A percentile compares a stretch with the other conserved stretches of the same genome.
These are phyloP conservation scores for Stevia rebaudiana DNA, from an alignment of 140 eudicot genomes.

Conservation along the genomic window DNA sequence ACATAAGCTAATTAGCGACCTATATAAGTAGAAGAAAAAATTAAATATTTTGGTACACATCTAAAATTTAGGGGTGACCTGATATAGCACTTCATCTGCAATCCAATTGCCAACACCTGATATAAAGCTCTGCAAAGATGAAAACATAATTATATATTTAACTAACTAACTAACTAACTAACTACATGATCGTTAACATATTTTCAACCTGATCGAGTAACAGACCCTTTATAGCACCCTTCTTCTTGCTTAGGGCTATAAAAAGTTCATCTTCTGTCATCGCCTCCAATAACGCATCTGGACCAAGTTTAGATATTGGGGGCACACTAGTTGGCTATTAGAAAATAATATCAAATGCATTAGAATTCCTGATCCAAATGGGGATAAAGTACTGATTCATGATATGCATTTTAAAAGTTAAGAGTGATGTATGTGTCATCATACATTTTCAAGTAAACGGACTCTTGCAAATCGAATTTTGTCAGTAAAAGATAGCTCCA, in stretches of 20 bases:
- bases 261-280: conserved; percentile 60
- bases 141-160: background rate
- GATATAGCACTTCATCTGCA: conserved; percentile 99
- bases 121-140: conserved; percentile 59
- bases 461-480: conserved; percentile 95
- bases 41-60: background rate
- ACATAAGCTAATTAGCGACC: background rate
- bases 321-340: conserved; percentile 67
- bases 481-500: conserved; percentile 93
- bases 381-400: too few species aligned
- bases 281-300: conserved; percentile 83
- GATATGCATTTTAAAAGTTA: too few species aligned
- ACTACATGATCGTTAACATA: background rate
- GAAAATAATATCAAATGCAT: background rate
- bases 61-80: conserved; percentile 33
- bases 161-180: background rate
- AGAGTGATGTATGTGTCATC: background rate
- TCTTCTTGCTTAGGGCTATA: conserved; percentile 60
- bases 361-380: background rate
- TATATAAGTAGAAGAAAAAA: background rate
- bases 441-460: conserved; percentile 75
- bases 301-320: conserved; percentile 97
- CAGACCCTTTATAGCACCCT: conserved; percentile 71
- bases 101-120: conserved; percentile 99
- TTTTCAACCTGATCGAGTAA: conserved; percentile 83